Evolutionary conservation across 495 filamentous ascomycete species (phyloP).

Genomic region (Letharia columbiana): DNA sequence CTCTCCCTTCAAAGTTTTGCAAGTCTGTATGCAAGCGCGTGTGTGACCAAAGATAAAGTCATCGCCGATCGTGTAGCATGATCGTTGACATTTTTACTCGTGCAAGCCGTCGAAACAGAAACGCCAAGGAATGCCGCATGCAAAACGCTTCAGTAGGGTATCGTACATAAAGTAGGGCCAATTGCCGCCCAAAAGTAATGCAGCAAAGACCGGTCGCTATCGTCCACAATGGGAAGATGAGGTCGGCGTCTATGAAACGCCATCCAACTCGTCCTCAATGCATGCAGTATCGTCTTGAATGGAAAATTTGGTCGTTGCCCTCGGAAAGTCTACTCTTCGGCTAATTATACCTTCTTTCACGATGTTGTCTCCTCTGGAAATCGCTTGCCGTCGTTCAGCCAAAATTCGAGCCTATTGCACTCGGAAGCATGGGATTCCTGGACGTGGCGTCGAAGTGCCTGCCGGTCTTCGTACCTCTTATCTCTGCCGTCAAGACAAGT

Average conservation of each 20-base stretch:
- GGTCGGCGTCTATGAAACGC: no score
- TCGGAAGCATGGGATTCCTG: neutral
- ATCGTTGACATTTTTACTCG: neutral
- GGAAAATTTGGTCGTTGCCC: no score
- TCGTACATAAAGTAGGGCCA: neutral
- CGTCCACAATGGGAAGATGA: neutral
- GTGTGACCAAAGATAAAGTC: no score
- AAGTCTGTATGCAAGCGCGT: no score
- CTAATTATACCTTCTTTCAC: neutral
- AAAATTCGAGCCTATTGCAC: neutral
- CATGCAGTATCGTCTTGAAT: neutral
- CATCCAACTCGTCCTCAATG: no score
- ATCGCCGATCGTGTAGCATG: no score
- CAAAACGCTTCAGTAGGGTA: neutral
- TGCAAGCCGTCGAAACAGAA: neutral
- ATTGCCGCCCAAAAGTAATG: neutral
- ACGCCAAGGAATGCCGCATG: neutral
- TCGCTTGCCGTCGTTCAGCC: neutral
- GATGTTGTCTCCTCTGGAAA: slow-evolving; percentile 5
- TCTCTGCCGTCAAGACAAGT: neutral
- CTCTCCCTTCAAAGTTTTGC: no score
- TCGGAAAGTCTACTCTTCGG: neutral
- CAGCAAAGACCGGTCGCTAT: neutral
- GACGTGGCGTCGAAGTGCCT: slow-evolving; percentile 5
- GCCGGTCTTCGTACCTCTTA: slow-evolving; percentile 3